Base-by-base conservation (phyloP, 441 rosid species). In the Brassica hybrid region DNA sequence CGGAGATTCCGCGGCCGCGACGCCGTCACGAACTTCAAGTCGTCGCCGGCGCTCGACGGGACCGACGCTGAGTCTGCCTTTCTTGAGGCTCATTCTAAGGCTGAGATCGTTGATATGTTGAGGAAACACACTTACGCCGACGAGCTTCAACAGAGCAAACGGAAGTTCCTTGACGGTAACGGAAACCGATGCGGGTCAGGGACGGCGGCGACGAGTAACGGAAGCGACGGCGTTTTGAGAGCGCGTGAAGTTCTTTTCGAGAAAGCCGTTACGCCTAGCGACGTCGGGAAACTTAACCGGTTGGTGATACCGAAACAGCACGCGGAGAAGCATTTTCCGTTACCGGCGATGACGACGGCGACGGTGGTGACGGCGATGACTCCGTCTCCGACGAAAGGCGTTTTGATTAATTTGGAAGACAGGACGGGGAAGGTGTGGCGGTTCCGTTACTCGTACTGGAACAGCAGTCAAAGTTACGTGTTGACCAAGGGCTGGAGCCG, bases 401-500 rank as follows among this genome's bases (percentile, higher is more conserved):
- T 90, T 43, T 63, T 93, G 68, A 74, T 74, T 9, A 73, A 73
- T 6, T n/a, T 73, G 70, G 77, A 73, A 19, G 77, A 73, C 34
- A 72, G 90, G 52, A 81, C 82, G 0, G 96, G 97, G 1, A 94
- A 91, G 79, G 96, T 94, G 7, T 94, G 98, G 98, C 71, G 97
- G 79, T 94, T 94, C 66, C 80, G 97, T 69, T 94, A 94, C 74
- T 94, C 98, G 0, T 91, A 94, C 73, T 94, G 97, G 98, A 94
- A 88, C 69, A 94, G 94, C 27, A 94, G 98, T 80, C 98, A 94
- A 63, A 94, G 97, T 67, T 94, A 91, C 59, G 98, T 94, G 62
- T 82, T 94, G 79, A 94, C 98, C 2, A 90, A 89, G 74, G 98
- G 97, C 0, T 91, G 97, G 98, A 94, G 94, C 88, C 85, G 93